phyloP scores from a whole-genome alignment of 2,329 filamentous ascomycete species.

The Epichloe coenophiala region DNA sequence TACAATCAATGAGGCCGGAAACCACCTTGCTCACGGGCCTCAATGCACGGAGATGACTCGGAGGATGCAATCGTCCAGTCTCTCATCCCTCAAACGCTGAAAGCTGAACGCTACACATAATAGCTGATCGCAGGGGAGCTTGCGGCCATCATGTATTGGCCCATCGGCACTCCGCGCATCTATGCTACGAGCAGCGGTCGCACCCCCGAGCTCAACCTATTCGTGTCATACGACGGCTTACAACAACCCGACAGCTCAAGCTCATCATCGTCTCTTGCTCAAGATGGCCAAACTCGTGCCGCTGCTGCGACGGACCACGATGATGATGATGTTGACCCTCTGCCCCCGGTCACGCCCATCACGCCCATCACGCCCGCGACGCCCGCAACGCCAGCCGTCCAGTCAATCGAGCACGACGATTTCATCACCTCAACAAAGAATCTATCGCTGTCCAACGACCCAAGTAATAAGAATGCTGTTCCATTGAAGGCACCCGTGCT shows the following conservation, averaged over 20 bases:
- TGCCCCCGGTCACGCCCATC: conserved; percentile 30
- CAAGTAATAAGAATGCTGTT: conserved; percentile 19
- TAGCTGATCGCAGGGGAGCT: conserved; percentile 13
- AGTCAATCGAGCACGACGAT: conserved; percentile 43
- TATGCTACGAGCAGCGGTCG: conserved; percentile 64
- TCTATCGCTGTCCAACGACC: conserved; percentile 10
- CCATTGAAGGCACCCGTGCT: conserved; percentile 51
- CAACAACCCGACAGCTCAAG: conserved; percentile 19
- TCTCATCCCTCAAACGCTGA: conserved; percentile 4
- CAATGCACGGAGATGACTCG: conserved; percentile 13
- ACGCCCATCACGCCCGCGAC: conserved; percentile 20
- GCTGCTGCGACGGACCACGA: conserved; percentile 18
- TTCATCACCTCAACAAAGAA: conserved; percentile 11
- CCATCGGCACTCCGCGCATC: conserved; percentile 69
- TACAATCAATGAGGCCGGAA: background rate
- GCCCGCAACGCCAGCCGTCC: conserved; percentile 43
- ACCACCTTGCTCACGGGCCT: background rate
- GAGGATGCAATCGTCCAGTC: conserved; percentile 9
- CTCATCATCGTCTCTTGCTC: conserved; percentile 3
- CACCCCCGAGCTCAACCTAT: conserved; percentile 32
- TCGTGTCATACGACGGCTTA: conserved; percentile 49
- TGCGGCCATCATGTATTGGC: conserved; percentile 68
- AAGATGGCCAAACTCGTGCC: conserved; percentile 11
- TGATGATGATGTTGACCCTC: conserved; percentile 23
- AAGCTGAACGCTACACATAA: conserved; percentile 5